Conservation (phyloP, 345 rosid species). For the Brassica nigra region DNA sequence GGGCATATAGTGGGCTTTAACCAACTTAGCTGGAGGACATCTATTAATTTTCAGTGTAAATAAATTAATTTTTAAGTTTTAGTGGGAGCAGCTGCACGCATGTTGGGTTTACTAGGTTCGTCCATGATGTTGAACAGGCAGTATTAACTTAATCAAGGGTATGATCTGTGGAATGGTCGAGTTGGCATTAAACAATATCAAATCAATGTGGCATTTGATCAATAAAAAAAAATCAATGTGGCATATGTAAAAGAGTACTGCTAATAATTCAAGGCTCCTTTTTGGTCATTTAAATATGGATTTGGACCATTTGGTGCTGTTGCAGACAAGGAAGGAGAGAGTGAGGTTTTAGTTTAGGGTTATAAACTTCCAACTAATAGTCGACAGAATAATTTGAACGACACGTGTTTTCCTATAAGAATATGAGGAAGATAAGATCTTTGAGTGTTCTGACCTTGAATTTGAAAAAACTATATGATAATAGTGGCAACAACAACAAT, state of each 20-base stretch:
- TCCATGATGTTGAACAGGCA: neutral
- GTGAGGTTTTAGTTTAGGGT: slow-evolving; percentile 8
- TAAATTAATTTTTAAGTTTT: too few relatives aligned
- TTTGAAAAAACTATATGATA: neutral
- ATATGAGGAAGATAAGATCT: neutral
- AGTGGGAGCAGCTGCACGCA: too few relatives aligned
- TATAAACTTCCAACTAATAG: slow-evolving; percentile 8
- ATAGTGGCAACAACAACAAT: neutral
- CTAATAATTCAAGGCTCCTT: neutral
- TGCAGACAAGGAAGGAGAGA: slow-evolving; percentile 1
- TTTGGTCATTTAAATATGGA: neutral
- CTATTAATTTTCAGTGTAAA: too few relatives aligned
- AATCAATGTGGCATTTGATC: neutral
- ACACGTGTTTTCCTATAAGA: neutral
- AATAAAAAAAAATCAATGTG: too few relatives aligned
- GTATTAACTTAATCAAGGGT: neutral
- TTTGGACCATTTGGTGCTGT: neutral
- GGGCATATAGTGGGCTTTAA: too few relatives aligned
- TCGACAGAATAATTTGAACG: slow-evolving; percentile 7
- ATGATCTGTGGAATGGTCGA: neutral
- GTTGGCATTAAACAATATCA: neutral
- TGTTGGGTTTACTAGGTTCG: too few relatives aligned
- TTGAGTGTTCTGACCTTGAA: slow-evolving; percentile 1
- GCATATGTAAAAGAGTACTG: neutral
- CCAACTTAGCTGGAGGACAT: too few relatives aligned